Evolutionary conservation across 2,329 filamentous ascomycete species (phyloP).

Genomic region (Pseudocercospora crystallina): DNA sequence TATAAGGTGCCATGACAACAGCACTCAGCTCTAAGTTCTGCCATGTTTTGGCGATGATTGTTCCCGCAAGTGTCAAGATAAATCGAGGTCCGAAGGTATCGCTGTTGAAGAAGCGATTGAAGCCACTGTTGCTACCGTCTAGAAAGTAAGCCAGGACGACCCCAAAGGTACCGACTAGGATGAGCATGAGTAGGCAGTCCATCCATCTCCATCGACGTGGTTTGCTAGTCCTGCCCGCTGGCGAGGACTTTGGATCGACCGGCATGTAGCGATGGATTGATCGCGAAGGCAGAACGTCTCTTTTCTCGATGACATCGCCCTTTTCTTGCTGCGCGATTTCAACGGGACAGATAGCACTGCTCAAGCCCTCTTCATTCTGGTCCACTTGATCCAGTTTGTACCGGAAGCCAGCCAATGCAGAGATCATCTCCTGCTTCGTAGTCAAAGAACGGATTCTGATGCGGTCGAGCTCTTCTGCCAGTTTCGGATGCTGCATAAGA

Average conservation of each 20-base stretch:
- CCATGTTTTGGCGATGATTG: constrained; percentile 14
- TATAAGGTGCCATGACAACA: constrained; percentile 16
- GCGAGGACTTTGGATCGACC: no score
- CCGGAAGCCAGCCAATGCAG: constrained; percentile 8
- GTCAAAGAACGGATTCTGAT: constrained; percentile 9
- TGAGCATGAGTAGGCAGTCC: constrained; percentile 9
- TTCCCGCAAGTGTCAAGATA: constrained; percentile 17
- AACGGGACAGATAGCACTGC: constrained; percentile 7
- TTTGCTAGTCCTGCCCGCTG: no score
- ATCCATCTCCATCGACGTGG: constrained; percentile 1
- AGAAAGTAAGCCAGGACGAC: constrained; percentile 19
- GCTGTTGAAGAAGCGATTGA: constrained; percentile 20
- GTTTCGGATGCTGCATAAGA: constrained; percentile 18
- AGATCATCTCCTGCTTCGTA: constrained; percentile 6
- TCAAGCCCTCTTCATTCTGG: neutral
- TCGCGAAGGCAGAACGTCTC: no score
- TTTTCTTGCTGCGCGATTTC: neutral
- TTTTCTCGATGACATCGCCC: no score
- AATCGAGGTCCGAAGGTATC: constrained; percentile 20
- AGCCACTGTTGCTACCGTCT: constrained; percentile 11
- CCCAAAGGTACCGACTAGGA: constrained; percentile 10
- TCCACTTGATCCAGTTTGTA: constrained; percentile 16
- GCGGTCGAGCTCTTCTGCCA: constrained; percentile 16
- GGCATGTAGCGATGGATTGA: no score
- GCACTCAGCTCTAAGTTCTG: constrained; percentile 12